phyloP scores from a whole-genome alignment of 1,284 basidiomycete species.

The Cryptococcus hybrid region DNA sequence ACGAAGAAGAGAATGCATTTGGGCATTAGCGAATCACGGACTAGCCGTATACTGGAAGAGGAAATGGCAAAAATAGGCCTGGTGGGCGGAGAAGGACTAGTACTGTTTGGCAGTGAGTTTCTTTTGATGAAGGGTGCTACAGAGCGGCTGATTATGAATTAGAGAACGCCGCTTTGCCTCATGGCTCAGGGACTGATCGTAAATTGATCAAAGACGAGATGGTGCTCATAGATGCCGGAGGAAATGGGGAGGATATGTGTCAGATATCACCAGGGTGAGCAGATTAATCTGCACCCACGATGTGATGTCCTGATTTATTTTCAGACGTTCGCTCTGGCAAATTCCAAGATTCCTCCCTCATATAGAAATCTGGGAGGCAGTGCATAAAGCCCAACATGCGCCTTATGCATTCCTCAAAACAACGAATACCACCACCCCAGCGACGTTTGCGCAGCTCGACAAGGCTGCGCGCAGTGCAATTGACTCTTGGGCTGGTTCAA shows the following conservation, averaged over 20 bases:
- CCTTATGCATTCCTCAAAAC: conserved; percentile 53
- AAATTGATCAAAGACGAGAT: conserved; percentile 61
- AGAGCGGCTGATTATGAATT: not conserved
- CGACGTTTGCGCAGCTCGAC: conserved; percentile 60
- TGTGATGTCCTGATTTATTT: not conserved
- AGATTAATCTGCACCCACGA: not conserved
- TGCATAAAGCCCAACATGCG: conserved; percentile 62
- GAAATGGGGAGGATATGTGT: conserved; percentile 67
- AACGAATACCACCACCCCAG: conserved; percentile 56
- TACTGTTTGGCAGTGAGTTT: conserved; percentile 72
- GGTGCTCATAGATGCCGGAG: conserved; percentile 74
- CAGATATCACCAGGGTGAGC: conserved; percentile 72
- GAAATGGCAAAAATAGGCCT: conserved; percentile 63
- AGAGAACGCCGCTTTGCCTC: conserved; percentile 83
- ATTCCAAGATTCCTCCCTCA: conserved; percentile 59
- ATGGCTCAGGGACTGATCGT: conserved; percentile 71
- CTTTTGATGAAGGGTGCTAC: not conserved
- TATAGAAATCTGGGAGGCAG: conserved; percentile 63
- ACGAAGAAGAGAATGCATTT: conserved; percentile 59
- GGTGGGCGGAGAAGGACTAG: conserved; percentile 59
- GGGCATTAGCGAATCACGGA: conserved; percentile 75
- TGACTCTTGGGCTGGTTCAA: conserved; percentile 49
- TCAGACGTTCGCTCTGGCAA: conserved; percentile 67
- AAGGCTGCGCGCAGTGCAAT: conserved; percentile 63
- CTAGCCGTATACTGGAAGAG: conserved; percentile 57